Evolutionary conservation across 371 early-diverging fungal genomes (phyloP).

Genomic region (Coemansia sp.): DNA sequence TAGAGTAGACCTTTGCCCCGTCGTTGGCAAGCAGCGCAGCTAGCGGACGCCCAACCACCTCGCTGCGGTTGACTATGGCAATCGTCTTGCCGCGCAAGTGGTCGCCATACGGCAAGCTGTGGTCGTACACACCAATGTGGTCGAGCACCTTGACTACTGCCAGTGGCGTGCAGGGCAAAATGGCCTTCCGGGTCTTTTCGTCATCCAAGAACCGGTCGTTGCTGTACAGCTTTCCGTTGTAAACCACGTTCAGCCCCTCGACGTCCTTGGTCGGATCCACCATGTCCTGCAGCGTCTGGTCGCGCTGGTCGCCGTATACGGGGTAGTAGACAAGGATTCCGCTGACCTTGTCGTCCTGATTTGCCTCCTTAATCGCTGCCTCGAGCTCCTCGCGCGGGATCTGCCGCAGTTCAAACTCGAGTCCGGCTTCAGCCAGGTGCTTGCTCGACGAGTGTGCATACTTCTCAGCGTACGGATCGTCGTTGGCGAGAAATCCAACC

Average conservation of each 20-base stretch:
- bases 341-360: conserved; percentile 76
- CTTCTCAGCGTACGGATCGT: conserved; percentile 86
- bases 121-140: conserved; percentile 90
- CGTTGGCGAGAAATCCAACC: conserved; percentile 94
- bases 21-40: conserved; percentile 98
- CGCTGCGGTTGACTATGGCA: conserved; percentile 92
- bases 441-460: conserved; percentile 91
- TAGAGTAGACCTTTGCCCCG: conserved; percentile 94
- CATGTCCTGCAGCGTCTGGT: conserved; percentile 89
- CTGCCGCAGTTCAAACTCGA: conserved; percentile 86
- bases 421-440: conserved; percentile 87
- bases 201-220: conserved; percentile 90
- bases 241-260: conserved; percentile 92
- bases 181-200: conserved; percentile 81
- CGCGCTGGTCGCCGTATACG: conserved; percentile 91
- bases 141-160: conserved; percentile 94
- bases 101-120: conserved; percentile 86
- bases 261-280: conserved; percentile 91
- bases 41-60: conserved; percentile 96
- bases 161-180: conserved; percentile 95
- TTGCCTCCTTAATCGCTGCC: conserved; percentile 81
- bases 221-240: conserved; percentile 92
- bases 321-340: conserved; percentile 97
- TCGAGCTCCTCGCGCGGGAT: conserved; percentile 82
- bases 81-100: conserved; percentile 93